Base-by-base conservation (phyloP, 129 eudicot species). In the Chrysanthemum seticuspe region DNA sequence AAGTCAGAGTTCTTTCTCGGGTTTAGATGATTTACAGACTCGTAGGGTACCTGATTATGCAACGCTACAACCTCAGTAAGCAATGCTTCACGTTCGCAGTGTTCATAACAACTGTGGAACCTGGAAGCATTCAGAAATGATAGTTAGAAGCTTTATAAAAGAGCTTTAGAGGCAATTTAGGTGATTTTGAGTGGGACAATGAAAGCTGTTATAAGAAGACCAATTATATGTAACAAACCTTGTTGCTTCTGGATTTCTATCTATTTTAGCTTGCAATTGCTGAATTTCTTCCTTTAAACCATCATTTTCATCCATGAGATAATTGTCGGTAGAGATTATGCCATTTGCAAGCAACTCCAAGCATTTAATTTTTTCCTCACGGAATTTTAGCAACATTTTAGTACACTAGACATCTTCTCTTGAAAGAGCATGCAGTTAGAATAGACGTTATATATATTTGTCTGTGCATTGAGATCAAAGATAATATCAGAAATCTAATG, bases 271-370 rank as follows among this genome's bases (percentile, higher is more conserved):
- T 76, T 52, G 85, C 29, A 89, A 83, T 50, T 80, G 78, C 79
- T 75, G 81, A 72, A 74, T 89, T 81, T 89, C 92, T 67, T 84
- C 96, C 74, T 63, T 65, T 65, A 86, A 64, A 60, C 81, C 81
- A 47, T 68, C 75, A 68, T 86, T 82, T 80, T 89, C 96, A 65
- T 84, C 85, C 71, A 62, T 56, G 74, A 84, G 80, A 77, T 77
- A 82, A 59, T 71, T 61, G 57, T 89, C 96, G 7, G 84, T 83
- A 19, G 92, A 68, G 52, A 75, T 58, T 50, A 82, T 15, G 15
- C 88, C 96, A 58, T 78, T 83, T 47, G 78, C 76, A 68, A 84
- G 76, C 58, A 67, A 70, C 55, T 78, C 89, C 85, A 89, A 53
- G 62, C 87, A 81, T 74, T 84, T 82, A 44, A 86, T 61, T 72